Percentiles rank a stretch among this genome's conserved stretches.
Evolutionary conservation across 768 basidiomycete species (phyloP).

Genomic region (Psilocybe tampanensis): DNA sequence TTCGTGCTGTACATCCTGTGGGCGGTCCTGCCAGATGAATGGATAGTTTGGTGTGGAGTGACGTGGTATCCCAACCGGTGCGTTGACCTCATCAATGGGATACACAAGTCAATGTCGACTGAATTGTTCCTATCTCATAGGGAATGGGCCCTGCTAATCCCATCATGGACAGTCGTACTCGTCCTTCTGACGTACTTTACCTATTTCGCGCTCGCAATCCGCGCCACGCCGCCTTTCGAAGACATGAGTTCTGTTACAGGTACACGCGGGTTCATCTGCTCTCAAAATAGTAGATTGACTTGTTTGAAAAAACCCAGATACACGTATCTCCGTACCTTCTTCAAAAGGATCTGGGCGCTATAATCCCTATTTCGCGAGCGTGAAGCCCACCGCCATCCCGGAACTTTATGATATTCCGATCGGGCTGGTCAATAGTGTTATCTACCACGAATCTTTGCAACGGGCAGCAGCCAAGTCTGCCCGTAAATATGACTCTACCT

Average conservation of each 20-base stretch:
- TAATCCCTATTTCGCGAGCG: constrained; percentile 53
- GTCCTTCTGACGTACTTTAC: constrained; percentile 75
- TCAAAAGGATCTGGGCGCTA: constrained; percentile 26
- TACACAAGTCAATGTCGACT: neutral
- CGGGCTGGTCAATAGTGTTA: constrained; percentile 74
- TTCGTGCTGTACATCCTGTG: constrained; percentile 77
- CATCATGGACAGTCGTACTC: constrained; percentile 73
- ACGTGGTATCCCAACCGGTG: constrained; percentile 90
- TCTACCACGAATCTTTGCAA: constrained; percentile 42
- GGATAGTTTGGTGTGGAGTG: constrained; percentile 66
- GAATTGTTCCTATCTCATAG: constrained; percentile 35
- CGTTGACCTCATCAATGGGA: constrained; percentile 17
- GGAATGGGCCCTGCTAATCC: constrained; percentile 85
- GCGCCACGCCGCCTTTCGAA: constrained; percentile 68
- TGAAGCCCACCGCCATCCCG: constrained; percentile 50
- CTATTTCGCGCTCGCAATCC: constrained; percentile 77
- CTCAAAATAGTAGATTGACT: constrained; percentile 6
- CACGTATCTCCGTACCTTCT: constrained; percentile 56
- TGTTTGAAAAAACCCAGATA: constrained; percentile 52
- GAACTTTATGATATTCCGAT: constrained; percentile 84
- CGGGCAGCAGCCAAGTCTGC: constrained; percentile 1
- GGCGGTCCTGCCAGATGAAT: constrained; percentile 78
- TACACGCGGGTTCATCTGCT: constrained; percentile 29
- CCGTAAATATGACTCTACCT: neutral
- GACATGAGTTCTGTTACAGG: constrained; percentile 72